Evolutionary conservation across 1,284 basidiomycete genomes (phyloP), one percentile per base, ranked within the genome.

Genomic region (Cystobasidium sp.): DNA sequence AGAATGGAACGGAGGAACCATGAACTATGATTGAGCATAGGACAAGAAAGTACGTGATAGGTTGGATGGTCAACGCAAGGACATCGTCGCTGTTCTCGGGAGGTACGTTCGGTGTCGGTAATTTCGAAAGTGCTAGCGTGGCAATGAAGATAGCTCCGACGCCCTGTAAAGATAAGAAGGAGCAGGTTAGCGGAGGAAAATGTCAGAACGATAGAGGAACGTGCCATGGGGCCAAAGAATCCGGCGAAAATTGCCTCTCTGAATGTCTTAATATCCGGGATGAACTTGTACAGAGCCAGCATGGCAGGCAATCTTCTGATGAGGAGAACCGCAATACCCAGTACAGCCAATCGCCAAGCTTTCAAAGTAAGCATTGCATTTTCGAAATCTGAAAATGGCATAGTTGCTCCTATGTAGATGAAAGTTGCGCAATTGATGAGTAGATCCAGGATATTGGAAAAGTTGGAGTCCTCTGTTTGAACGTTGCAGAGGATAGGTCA

Each of bases 371-470:
- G 84, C n/a, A 83, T 83, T 0, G 84, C 83, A 80, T 91, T 84
- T 76, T 88, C 86, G 83, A 94, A 97, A 56, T 86, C 85, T 78
- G 86, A 83, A 82, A 97, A 97, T 0, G 94, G 94, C 87, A 94
- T 94, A 88, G 94, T 93, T 47, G 94, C 94, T 75, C 94, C 94
- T 73, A 97, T 90, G 81, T 91, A 97, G 71, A 97, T 89, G 84
- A 97, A 97, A 31, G 78, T 79, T 69, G 76, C 75, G 59, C 77
- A 79, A 68, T 80, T 80, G 72, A 78, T 76, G 64, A 78, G 76
- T 16, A 79, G 69, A 73, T 78, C 77, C 53, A 99, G 93, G 79
- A 99, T 96, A 83, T 92, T 94, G 78, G 91, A 93, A 85, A 99
- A 99, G 78, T 95, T 91, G 39, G 91, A 88, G 81, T 95, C 92